Base-by-base conservation (phyloP, 805 yeast genomes). In the Lachancea fermentati region DNA sequence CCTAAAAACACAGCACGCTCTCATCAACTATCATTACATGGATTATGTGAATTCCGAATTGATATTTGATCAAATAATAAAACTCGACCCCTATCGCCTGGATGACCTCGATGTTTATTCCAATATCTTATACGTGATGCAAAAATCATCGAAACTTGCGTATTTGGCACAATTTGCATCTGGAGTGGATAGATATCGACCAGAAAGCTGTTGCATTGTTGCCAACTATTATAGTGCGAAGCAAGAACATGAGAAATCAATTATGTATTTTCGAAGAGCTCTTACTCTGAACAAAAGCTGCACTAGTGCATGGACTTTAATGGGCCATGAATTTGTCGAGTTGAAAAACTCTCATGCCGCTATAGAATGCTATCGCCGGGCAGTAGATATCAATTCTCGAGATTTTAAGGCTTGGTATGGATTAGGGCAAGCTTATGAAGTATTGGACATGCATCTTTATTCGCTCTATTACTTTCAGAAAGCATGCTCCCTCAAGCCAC, bases 391-490 rank as follows among this genome's bases (percentile, higher is more conserved):
- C 2, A 86, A 85, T 55, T 75, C 79, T 33, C 81, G 84, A 55
- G 98, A 93, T 58, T 94, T 85, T 60, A 70, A 96, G 37, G 97
- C 97, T 0, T 93, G 98, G 99, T 93, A 91, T 61, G 98, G 98
- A 2, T 68, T 93, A 38, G 99, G 98, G 0, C 97, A 93, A 63
- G 97, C 97, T 1, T 93, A 93, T 58, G 98, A 93, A 60, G 95
- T 93, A 8, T 67, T 91, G 41, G 97, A 91, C 51, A 91, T 91
- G 96, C 93, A 86, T 57, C 68, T 85, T 45, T 93, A 89, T 56
- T 89, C 97, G 0, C 67, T 89, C 32, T 91, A 87, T 61, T 93
- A 93, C 60, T 93, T 87, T 59, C 96, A 93, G 63, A 72, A 82
- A 36, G 96, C 97, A 0, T 82, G 96, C 38, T 75, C 88, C 9